Evolutionary conservation across 2,329 filamentous ascomycete genomes (phyloP).

Genomic region (Calonectria crousiana): DNA sequence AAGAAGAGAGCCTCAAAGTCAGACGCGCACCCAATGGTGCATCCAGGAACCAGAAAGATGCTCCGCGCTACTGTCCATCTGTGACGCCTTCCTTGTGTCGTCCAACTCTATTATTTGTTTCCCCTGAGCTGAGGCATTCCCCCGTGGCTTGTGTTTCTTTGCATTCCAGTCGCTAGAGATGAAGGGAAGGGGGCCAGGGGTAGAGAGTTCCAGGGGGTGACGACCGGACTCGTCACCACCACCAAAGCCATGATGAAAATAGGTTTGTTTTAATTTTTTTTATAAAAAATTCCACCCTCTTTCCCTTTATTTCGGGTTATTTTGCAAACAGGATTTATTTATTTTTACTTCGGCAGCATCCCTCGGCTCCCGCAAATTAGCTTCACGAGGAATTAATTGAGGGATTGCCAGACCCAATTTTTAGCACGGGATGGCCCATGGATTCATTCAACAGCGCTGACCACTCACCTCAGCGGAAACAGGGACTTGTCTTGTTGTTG

Average conservation of each 20-base stretch:
- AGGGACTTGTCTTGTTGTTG: conserved; percentile 2
- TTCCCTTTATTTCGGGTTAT: neutral
- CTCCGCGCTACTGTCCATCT: neutral
- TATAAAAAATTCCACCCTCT: neutral
- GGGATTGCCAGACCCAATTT: conserved; percentile 11
- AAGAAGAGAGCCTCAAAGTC: neutral
- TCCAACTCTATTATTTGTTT: conserved; percentile 5
- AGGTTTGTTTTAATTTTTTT: neutral
- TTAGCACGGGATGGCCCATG: conserved; percentile 15
- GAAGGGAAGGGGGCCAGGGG: neutral
- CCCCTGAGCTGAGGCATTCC: neutral
- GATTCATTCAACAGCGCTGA: conserved; percentile 11
- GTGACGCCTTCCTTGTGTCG: neutral
- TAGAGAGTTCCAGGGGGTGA: neutral
- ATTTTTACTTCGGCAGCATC: neutral
- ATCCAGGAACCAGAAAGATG: conserved; percentile 9
- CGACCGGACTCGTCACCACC: neutral
- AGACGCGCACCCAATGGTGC: neutral
- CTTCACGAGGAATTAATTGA: conserved; percentile 10
- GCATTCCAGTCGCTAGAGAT: conserved; percentile 3
- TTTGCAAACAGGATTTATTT: neutral
- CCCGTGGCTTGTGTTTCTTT: neutral
- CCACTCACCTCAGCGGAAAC: neutral
- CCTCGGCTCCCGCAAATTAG: conserved; percentile 16
- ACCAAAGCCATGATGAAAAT: conserved; percentile 2